These are phyloP conservation scores for Plasmodium ovale DNA, from an alignment of 169 alveolate species.

Conservation along the genomic window DNA sequence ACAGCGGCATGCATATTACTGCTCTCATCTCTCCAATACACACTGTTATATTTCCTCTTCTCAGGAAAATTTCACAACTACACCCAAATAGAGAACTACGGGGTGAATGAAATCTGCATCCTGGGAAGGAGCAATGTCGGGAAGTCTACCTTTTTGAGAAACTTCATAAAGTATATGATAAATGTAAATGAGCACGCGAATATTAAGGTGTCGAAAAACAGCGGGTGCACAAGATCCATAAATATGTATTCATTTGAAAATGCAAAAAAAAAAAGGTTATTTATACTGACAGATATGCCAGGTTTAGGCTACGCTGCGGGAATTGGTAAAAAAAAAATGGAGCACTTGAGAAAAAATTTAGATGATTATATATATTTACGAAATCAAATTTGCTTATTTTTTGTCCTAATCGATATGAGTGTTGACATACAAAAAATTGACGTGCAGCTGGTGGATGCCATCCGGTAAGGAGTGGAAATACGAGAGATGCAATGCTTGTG, in stretches of 20 bases:
- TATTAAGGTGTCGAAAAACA: slow-evolving; percentile 50
- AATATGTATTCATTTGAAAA: slow-evolving; percentile 70
- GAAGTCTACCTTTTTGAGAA: slow-evolving; percentile 61
- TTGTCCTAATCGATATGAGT: slow-evolving; percentile 68
- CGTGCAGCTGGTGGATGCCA: slow-evolving; percentile 31
- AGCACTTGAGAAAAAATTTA: slow-evolving; percentile 26
- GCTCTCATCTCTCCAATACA: background rate
- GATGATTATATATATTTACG: slow-evolving; percentile 63
- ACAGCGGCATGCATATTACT: background rate
- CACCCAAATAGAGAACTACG: slow-evolving; percentile 52
- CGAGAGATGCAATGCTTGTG: background rate
- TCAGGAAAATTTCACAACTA: slow-evolving; percentile 46
- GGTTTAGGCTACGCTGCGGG: slow-evolving; percentile 73
- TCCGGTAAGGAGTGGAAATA: slow-evolving; percentile 4
- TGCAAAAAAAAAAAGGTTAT: slow-evolving; percentile 50
- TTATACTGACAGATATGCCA: slow-evolving; percentile 71
- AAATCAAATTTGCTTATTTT: slow-evolving; percentile 61
- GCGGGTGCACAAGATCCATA: slow-evolving; percentile 71
- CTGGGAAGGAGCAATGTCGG: slow-evolving; percentile 73
- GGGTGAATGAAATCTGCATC: slow-evolving; percentile 72
- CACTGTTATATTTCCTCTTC: background rate
- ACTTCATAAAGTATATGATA: slow-evolving; percentile 47
- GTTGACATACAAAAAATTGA: slow-evolving; percentile 67
- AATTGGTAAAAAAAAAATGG: slow-evolving; percentile 67
- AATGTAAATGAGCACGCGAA: slow-evolving; percentile 28